These are phyloP conservation scores for Boletus vinaceobasis DNA, from an alignment of 768 basidiomycete genomes.

Conservation along the genomic window DNA sequence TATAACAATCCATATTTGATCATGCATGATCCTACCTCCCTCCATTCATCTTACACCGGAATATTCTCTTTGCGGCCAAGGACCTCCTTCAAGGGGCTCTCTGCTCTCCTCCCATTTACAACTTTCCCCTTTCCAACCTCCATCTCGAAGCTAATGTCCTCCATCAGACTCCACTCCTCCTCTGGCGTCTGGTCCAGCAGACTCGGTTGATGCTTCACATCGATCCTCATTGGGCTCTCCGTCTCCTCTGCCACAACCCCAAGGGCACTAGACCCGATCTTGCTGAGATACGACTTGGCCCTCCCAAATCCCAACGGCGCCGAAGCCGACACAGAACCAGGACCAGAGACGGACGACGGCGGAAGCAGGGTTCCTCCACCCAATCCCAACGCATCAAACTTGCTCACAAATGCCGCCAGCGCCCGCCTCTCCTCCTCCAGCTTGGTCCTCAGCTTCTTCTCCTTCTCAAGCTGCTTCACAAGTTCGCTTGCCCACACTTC, in stretches of 20 bases:
- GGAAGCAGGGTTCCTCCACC: constrained; percentile 35
- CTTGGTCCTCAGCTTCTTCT: constrained; percentile 65
- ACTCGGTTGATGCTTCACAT: constrained; percentile 44
- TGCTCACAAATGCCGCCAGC: constrained; percentile 74
- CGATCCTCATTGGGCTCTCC: constrained; percentile 53
- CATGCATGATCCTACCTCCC: background rate
- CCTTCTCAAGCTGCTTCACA: constrained; percentile 72
- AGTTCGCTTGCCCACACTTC: constrained; percentile 73
- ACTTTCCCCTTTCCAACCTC: constrained; percentile 26
- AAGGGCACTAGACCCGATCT: constrained; percentile 21
- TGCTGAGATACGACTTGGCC: constrained; percentile 50
- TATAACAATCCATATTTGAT: no score
- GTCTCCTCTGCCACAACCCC: constrained; percentile 31
- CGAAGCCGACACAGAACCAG: background rate
- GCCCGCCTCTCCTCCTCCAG: constrained; percentile 78
- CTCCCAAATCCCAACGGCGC: constrained; percentile 30
- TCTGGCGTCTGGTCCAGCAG: constrained; percentile 60
- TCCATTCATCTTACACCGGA: constrained; percentile 11
- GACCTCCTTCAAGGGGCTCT: constrained; percentile 28
- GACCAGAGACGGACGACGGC: constrained; percentile 19
- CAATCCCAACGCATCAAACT: constrained; percentile 73
- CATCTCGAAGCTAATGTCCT: constrained; percentile 54
- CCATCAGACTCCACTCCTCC: constrained; percentile 45
- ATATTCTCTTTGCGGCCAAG: constrained; percentile 30
- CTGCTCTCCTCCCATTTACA: constrained; percentile 30